Percentiles rank a stretch among this genome's conserved stretches.
phyloP scores from a whole-genome alignment of 2,329 filamentous ascomycete genomes.

The Alternaria sp. region DNA sequence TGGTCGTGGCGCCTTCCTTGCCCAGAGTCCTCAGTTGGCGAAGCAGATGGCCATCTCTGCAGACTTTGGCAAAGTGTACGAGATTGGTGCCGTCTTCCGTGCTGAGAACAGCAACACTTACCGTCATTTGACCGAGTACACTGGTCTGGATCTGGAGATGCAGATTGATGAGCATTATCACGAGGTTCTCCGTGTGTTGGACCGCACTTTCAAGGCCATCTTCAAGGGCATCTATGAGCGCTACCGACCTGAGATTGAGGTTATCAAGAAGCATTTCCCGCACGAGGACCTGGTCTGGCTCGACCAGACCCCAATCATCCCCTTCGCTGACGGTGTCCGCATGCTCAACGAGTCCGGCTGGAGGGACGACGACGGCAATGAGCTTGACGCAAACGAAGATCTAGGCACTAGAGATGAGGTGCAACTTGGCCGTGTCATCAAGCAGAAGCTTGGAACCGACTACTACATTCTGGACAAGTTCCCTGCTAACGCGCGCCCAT shows the following conservation, averaged over 20 bases:
- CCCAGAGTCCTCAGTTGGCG: slow-evolving; percentile 88
- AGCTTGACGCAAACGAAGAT: slow-evolving; percentile 76
- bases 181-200: slow-evolving; percentile 81
- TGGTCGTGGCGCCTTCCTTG: slow-evolving; percentile 82
- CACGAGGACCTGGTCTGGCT: slow-evolving; percentile 87
- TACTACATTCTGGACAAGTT: slow-evolving; percentile 97
- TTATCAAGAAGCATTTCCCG: slow-evolving; percentile 83
- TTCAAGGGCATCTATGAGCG: slow-evolving; percentile 75
- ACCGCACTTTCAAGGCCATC: slow-evolving; percentile 81
- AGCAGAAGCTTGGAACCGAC: slow-evolving; percentile 85
- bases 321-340: slow-evolving; percentile 79
- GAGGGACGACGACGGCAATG: slow-evolving; percentile 78
- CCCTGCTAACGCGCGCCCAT: slow-evolving; percentile 81
- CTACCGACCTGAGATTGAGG: slow-evolving; percentile 75
- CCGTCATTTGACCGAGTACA: slow-evolving; percentile 92
- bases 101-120: slow-evolving; percentile 97
- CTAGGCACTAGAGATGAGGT: slow-evolving; percentile 87
- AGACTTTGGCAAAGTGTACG: slow-evolving; percentile 88
- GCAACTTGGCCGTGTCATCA: slow-evolving; percentile 81
- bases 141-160: slow-evolving; percentile 93
- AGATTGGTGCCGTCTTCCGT: slow-evolving; percentile 88
- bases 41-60: slow-evolving; percentile 94
- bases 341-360: slow-evolving; percentile 82
- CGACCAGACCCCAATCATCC: slow-evolving; percentile 82
- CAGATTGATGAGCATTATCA: slow-evolving; percentile 87